phyloP scores from a whole-genome alignment of 805 yeast species.

The Starmerella sp. region DNA sequence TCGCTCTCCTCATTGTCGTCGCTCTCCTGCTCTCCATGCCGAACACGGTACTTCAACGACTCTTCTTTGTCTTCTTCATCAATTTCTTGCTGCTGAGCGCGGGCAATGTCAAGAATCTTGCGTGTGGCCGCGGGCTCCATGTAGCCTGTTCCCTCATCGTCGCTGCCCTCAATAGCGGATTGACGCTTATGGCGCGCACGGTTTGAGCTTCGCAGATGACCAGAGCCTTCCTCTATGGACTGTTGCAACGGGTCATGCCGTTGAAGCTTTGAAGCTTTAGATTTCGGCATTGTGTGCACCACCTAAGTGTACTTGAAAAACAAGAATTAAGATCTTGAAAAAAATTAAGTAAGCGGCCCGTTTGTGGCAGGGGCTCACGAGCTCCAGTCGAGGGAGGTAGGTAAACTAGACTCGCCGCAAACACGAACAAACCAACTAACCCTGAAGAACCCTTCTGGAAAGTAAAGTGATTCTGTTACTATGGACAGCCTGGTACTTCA shows the following conservation, averaged over 20 bases:
- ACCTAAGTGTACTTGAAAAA: background rate
- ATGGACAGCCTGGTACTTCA: too few species aligned
- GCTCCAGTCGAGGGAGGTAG: too few species aligned
- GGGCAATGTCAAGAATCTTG: conserved; percentile 78
- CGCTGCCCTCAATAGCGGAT: conserved; percentile 29
- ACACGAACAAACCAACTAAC: too few species aligned
- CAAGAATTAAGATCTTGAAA: background rate
- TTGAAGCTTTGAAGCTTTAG: conserved; percentile 37
- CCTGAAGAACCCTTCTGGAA: too few species aligned
- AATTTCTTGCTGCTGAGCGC: conserved; percentile 84
- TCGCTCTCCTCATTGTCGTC: conserved; percentile 41
- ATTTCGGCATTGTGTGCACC: conserved; percentile 20
- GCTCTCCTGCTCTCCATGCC: background rate
- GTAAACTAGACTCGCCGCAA: too few species aligned
- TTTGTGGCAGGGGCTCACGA: background rate
- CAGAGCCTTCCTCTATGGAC: conserved; percentile 66
- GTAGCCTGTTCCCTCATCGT: conserved; percentile 47
- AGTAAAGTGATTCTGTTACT: too few species aligned
- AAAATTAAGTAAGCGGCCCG: conserved; percentile 10
- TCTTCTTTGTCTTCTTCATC: conserved; percentile 41
- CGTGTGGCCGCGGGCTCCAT: conserved; percentile 76
- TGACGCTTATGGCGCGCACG: conserved; percentile 24
- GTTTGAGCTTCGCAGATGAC: conserved; percentile 44
- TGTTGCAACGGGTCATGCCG: conserved; percentile 75
- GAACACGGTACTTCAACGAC: background rate